Percentiles rank a stretch among this genome's conserved stretches.
Conservation (phyloP, 306 rosid species). For the Lotus japonicus region DNA sequence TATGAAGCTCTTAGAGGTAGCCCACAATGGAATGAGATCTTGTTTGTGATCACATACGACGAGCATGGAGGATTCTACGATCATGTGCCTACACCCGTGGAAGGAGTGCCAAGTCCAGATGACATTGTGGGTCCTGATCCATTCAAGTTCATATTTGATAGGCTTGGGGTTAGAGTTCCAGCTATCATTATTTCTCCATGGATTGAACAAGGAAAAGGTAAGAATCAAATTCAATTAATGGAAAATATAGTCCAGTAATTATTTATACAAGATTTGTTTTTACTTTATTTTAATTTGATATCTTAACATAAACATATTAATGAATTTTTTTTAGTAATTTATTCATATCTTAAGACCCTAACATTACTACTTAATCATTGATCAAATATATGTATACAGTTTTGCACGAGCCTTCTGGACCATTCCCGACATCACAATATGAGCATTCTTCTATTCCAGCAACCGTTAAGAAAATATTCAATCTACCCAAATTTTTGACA, state of each 20-base stretch:
- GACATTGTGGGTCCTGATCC: slow-evolving; percentile 14
- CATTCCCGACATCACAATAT: slow-evolving; percentile 23
- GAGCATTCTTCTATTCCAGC: slow-evolving; percentile 27
- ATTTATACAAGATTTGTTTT: too few relatives aligned
- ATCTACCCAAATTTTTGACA: slow-evolving; percentile 17
- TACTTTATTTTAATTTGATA: too few relatives aligned
- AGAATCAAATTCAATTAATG: too few relatives aligned
- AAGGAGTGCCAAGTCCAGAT: slow-evolving; percentile 17
- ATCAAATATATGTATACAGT: neutral
- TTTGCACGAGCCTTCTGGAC: slow-evolving; percentile 24
- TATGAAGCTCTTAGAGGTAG: slow-evolving; percentile 62
- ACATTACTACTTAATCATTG: too few relatives aligned
- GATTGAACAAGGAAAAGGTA: slow-evolving; percentile 16
- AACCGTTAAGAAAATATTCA: slow-evolving; percentile 21
- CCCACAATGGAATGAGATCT: slow-evolving; percentile 75
- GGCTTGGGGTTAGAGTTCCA: slow-evolving; percentile 26
- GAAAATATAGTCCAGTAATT: too few relatives aligned
- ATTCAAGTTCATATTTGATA: slow-evolving; percentile 16
- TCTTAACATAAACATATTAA: too few relatives aligned
- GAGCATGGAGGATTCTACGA: slow-evolving; percentile 57
- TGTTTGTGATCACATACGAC: slow-evolving; percentile 58
- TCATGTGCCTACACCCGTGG: slow-evolving; percentile 19
- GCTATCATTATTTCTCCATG: slow-evolving; percentile 22
- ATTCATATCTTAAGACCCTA: too few relatives aligned
- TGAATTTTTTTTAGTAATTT: too few relatives aligned